These are phyloP conservation scores for Ascochyta rabiei DNA, from an alignment of 2,329 filamentous ascomycete genomes.

Conservation along the genomic window DNA sequence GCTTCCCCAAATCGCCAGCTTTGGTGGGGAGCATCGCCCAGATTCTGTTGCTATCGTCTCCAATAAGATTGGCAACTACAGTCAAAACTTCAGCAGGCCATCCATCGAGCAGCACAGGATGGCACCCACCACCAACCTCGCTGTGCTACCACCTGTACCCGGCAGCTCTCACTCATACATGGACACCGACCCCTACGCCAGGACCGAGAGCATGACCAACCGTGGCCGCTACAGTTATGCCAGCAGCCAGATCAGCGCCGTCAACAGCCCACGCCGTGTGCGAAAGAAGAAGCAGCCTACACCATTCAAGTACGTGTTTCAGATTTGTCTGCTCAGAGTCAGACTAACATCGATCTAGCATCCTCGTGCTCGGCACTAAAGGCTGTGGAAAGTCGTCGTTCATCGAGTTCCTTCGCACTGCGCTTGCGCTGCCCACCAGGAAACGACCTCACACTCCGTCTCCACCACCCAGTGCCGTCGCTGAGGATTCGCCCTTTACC, in stretches of 20 bases:
- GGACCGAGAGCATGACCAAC: conserved; percentile 94
- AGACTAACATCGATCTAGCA: conserved; percentile 58
- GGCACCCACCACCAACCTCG: conserved; percentile 41
- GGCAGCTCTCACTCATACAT: conserved; percentile 51
- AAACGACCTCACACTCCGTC: conserved; percentile 63
- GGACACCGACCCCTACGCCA: conserved; percentile 76
- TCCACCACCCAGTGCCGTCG: conserved; percentile 54
- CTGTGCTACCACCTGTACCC: conserved; percentile 53
- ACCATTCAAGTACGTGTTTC: conserved; percentile 86
- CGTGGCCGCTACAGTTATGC: conserved; percentile 96
- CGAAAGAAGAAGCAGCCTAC: conserved; percentile 96
- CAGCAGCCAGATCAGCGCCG: conserved; percentile 85
- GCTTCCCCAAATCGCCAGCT: conserved; percentile 60
- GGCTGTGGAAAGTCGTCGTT: conserved; percentile 95
- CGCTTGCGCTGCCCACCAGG: conserved; percentile 80
- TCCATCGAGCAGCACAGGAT: conserved; percentile 43
- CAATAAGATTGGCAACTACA: conserved; percentile 57
- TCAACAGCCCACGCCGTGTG: conserved; percentile 91
- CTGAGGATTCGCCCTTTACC: conserved; percentile 66
- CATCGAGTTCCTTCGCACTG: conserved; percentile 89
- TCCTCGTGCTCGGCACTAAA: conserved; percentile 86
- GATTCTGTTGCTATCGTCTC: conserved; percentile 68
- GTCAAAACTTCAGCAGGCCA: conserved; percentile 46
- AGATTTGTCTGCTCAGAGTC: background rate
- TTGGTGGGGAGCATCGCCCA: conserved; percentile 67